Conservation (phyloP, 2,329 filamentous ascomycete species). For the Claviceps africana region DNA sequence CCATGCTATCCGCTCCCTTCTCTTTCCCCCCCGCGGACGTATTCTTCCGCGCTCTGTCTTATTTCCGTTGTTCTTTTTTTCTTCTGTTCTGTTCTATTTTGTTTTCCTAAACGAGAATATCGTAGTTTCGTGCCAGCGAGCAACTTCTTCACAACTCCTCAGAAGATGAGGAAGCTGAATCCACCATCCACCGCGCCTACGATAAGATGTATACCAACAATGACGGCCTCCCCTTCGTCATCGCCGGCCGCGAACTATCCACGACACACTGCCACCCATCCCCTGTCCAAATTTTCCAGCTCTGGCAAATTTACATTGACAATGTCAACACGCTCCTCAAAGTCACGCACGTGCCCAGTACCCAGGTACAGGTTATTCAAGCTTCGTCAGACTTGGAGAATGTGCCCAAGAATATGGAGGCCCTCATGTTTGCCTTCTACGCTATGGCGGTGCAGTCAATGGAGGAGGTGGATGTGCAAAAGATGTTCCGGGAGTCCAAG, state of each 20-base stretch:
- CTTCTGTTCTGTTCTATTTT: not conserved
- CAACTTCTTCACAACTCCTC: not conserved
- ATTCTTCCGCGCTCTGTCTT: too few relatives aligned
- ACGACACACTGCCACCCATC: conserved; percentile 20
- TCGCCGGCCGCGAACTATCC: conserved; percentile 29
- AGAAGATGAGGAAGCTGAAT: not conserved
- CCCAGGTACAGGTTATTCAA: not conserved
- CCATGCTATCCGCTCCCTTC: not conserved
- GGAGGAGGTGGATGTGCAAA: not conserved
- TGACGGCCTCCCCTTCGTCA: conserved; percentile 37
- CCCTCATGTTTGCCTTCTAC: not conserved
- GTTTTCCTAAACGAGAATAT: not conserved
- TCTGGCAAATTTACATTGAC: conserved; percentile 57
- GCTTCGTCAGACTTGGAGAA: not conserved
- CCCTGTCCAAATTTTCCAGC: conserved; percentile 44
- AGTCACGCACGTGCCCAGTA: not conserved
- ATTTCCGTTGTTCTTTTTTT: too few relatives aligned
- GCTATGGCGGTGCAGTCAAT: not conserved
- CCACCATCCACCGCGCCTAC: not conserved
- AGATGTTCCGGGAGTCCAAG: not conserved
- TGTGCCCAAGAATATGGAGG: not conserved
- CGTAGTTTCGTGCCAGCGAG: not conserved
- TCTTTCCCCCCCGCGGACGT: too few relatives aligned
- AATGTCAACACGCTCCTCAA: conserved; percentile 48
- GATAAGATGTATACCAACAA: not conserved